Evolutionary conservation across 768 basidiomycete genomes (phyloP).

Genomic region (Hypholoma sublateritium): DNA sequence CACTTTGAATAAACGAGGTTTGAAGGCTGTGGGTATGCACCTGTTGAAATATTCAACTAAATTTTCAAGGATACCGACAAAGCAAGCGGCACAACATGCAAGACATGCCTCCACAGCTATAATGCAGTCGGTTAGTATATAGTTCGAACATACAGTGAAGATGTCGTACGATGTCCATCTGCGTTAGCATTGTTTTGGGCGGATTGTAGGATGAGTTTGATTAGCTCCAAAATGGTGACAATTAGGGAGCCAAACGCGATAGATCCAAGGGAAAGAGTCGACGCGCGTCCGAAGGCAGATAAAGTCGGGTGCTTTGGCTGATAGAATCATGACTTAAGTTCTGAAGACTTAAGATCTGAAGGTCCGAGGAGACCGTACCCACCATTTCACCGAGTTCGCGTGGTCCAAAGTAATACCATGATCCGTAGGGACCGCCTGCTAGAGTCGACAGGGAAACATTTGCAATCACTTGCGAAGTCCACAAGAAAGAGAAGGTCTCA

Average conservation of each 20-base stretch:
- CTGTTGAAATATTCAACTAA: slow-evolving; percentile 81
- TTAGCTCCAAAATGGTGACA: slow-evolving; percentile 74
- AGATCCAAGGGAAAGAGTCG: slow-evolving; percentile 77
- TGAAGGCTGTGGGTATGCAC: slow-evolving; percentile 24
- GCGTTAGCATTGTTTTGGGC: slow-evolving; percentile 58
- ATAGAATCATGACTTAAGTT: background rate
- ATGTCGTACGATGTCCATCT: slow-evolving; percentile 62
- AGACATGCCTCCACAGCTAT: slow-evolving; percentile 71
- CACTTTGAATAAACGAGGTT: background rate
- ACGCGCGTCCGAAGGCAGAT: slow-evolving; percentile 70
- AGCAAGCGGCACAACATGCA: slow-evolving; percentile 79
- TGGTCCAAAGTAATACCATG: slow-evolving; percentile 87
- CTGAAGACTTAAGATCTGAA: background rate
- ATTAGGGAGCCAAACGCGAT: slow-evolving; percentile 86
- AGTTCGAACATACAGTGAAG: background rate
- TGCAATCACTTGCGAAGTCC: slow-evolving; percentile 81
- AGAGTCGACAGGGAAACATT: slow-evolving; percentile 80
- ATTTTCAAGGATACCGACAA: slow-evolving; percentile 67
- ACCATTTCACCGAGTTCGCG: slow-evolving; percentile 65
- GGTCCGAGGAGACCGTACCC: slow-evolving; percentile 13
- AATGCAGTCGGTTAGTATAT: background rate
- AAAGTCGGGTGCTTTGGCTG: slow-evolving; percentile 73
- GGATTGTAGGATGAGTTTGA: slow-evolving; percentile 59
- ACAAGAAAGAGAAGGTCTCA: slow-evolving; percentile 80
- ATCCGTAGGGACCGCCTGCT: slow-evolving; percentile 75